These are phyloP conservation scores for Syzygium aromaticum DNA, from an alignment of 345 rosid genomes.

Conservation along the genomic window DNA sequence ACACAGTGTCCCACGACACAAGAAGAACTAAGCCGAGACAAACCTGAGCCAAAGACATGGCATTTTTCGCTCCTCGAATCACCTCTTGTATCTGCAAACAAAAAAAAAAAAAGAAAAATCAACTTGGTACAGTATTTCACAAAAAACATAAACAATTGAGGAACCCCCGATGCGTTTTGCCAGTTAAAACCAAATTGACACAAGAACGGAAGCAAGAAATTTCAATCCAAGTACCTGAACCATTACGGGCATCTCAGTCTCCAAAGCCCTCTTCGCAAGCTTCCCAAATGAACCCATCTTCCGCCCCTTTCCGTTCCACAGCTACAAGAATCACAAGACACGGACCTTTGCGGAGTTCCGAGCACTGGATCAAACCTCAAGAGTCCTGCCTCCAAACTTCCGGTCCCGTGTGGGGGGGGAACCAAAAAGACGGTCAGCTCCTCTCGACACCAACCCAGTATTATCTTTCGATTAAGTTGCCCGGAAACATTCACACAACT, in stretches of 20 bases:
- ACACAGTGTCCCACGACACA: neutral
- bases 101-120: constrained; percentile 2
- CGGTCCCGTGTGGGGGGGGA: neutral
- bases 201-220: neutral
- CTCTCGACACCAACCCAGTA: neutral
- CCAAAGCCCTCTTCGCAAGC: constrained; percentile 82
- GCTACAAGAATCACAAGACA: neutral
- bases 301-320: neutral
- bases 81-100: constrained; percentile 75
- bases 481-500: neutral
- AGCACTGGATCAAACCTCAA: neutral
- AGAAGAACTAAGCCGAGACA: constrained; percentile 5
- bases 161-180: neutral
- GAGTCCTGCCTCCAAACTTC: neutral
- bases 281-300: constrained; percentile 73
- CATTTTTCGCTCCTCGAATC: constrained; percentile 51
- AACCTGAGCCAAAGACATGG: constrained; percentile 92
- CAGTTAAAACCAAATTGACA: neutral
- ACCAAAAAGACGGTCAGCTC: neutral
- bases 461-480: neutral
- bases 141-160: neutral
- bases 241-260: constrained; percentile 84
- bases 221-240: constrained; percentile 46
- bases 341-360: neutral
- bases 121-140: constrained; percentile 6